phyloP scores from a whole-genome alignment of 495 filamentous ascomycete species.

The Penicillium paradoxum region DNA sequence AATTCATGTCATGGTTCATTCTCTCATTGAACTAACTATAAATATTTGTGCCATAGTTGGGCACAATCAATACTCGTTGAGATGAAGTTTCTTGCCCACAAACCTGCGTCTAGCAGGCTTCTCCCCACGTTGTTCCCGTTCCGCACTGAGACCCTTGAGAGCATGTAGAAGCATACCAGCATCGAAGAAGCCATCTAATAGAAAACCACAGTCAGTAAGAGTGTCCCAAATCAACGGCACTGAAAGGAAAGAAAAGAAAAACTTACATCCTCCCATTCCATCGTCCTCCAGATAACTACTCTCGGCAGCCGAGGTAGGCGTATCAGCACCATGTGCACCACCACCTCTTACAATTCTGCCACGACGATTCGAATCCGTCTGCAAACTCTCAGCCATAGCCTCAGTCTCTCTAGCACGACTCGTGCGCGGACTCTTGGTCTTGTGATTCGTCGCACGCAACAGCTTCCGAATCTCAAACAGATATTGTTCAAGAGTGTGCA shows the following conservation, averaged over 20 bases:
- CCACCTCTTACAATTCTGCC: slow-evolving; percentile 42
- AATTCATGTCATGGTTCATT: background rate
- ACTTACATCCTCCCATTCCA: slow-evolving; percentile 88
- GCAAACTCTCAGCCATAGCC: slow-evolving; percentile 41
- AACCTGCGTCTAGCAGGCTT: slow-evolving; percentile 52
- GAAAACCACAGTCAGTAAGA: slow-evolving; percentile 18
- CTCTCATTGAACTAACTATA: background rate
- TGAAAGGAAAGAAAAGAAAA: slow-evolving; percentile 8
- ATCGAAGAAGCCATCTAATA: slow-evolving; percentile 89
- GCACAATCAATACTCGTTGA: slow-evolving; percentile 63
- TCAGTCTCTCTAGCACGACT: slow-evolving; percentile 66
- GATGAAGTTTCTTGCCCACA: slow-evolving; percentile 72
- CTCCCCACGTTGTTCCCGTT: slow-evolving; percentile 42
- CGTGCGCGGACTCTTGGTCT: slow-evolving; percentile 48
- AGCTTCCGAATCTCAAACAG: slow-evolving; percentile 85
- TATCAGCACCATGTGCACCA: slow-evolving; percentile 36
- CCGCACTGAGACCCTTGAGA: slow-evolving; percentile 59
- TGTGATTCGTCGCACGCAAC: slow-evolving; percentile 59
- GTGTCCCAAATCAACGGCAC: slow-evolving; percentile 6
- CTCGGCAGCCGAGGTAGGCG: slow-evolving; percentile 56
- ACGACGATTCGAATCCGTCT: slow-evolving; percentile 37
- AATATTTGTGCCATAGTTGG: background rate
- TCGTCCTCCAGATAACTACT: slow-evolving; percentile 75
- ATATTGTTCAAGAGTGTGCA: slow-evolving; percentile 85
- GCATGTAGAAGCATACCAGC: slow-evolving; percentile 89